Evolutionary conservation across 2,329 filamentous ascomycete species (phyloP).

Genomic region (Capronia americana): DNA sequence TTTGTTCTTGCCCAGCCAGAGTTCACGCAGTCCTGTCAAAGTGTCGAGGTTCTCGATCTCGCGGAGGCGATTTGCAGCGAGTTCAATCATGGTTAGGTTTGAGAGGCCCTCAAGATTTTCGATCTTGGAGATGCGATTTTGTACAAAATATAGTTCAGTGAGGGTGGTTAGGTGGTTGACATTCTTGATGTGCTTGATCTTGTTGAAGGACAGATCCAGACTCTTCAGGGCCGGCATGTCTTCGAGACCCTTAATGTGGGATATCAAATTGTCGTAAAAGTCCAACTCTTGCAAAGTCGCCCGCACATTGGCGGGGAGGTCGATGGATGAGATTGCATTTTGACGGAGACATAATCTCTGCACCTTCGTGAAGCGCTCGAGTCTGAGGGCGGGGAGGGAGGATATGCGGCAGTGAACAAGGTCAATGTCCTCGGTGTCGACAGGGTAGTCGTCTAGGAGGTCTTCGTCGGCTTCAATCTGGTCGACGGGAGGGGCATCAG

Average conservation of each 20-base stretch:
- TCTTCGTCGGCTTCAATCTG: conserved; percentile 82
- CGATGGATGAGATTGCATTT: conserved; percentile 82
- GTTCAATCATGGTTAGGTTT: conserved; percentile 80
- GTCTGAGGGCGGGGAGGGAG: conserved; percentile 76
- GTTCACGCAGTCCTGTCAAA: conserved; percentile 77
- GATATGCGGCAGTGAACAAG: conserved; percentile 84
- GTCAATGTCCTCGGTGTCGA: conserved; percentile 72
- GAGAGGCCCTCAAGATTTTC: conserved; percentile 79
- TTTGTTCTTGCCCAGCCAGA: conserved; percentile 97
- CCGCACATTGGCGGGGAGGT: conserved; percentile 71
- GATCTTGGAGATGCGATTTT: conserved; percentile 90
- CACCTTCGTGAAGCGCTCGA: conserved; percentile 81
- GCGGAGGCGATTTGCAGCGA: conserved; percentile 89
- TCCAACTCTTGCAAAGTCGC: conserved; percentile 81
- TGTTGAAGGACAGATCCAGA: conserved; percentile 96
- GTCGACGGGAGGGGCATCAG: conserved; percentile 70
- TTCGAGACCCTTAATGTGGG: conserved; percentile 83
- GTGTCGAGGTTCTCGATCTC: conserved; percentile 85
- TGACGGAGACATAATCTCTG: conserved; percentile 86
- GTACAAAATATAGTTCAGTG: conserved; percentile 86
- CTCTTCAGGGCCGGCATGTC: conserved; percentile 74
- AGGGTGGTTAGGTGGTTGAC: conserved; percentile 77
- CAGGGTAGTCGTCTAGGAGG: conserved; percentile 61
- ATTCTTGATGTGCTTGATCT: conserved; percentile 97
- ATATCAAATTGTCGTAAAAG: conserved; percentile 94